Base-by-base conservation (phyloP, 768 basidiomycete species). In the Russula virescens region DNA sequence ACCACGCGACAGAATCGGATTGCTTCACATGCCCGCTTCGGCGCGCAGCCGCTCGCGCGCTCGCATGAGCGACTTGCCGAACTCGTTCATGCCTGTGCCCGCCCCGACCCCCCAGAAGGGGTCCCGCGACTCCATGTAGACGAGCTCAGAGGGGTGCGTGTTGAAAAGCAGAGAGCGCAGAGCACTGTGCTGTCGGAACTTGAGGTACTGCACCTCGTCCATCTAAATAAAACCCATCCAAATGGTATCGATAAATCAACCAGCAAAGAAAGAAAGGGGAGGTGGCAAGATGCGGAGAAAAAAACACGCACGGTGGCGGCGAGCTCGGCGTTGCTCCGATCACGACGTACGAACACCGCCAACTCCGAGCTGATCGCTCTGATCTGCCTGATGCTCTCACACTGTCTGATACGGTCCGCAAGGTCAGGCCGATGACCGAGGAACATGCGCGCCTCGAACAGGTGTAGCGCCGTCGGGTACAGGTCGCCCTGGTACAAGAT, bases 391-490 rank as follows among this genome's bases (percentile, higher is more conserved):
- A 74, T 72, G 26, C 71, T 75, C n/a, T 68, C 69, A 61, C 74
- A 75, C 16, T 63, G 68, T 55, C 87, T 78, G 60, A 91, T 86
- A 34, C 68, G 67, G 60, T 88, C 84, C 13, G 83, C 83, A 18
- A 87, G 67, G 0, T 81, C 71, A 0, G 81, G 82, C 3, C 76
- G 75, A 23, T 76, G 71, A 2, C 77, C 77, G 42, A 83, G 68
- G 71, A 84, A 92, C 71, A 87, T 88, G 69, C 88, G 75, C 11
- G 89, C 88, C 72, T 92, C 88, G 58, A 83, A 80, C n/a, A 92
- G 77, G 66, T 92, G 90, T 67, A 84, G 72, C 13, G 86, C 90
- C 2, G 83, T 87, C 2, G 87, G 87, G 67, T 85, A 93, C 46
- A 73, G 71, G 56, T 75, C 75, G 35, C 81, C 77, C 42, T 77